A percentile compares a stretch with the other conserved stretches of the same genome.
Conservation (phyloP, 192 early-diverging fungal genomes). For the Physocladia obscura region DNA sequence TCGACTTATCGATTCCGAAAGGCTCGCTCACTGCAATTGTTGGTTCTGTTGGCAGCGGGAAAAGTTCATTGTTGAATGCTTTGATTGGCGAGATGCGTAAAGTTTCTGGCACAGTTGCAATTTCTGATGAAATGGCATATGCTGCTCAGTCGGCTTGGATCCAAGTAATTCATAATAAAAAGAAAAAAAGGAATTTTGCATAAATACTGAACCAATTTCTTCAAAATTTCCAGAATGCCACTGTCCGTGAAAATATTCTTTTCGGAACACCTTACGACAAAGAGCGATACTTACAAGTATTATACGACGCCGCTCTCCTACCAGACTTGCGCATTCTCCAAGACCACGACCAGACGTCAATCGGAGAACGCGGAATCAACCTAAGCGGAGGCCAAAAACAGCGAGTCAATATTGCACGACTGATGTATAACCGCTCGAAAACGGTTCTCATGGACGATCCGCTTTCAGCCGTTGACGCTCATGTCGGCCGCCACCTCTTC, state of each 20-base stretch:
- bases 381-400: conserved; percentile 34
- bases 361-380: conserved; percentile 56
- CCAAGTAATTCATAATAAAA: conserved; percentile 44
- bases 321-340: conserved; percentile 65
- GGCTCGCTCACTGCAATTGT: conserved; percentile 74
- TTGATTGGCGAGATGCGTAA: conserved; percentile 82
- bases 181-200: background rate
- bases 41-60: conserved; percentile 80
- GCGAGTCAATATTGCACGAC: conserved; percentile 48
- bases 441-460: conserved; percentile 84
- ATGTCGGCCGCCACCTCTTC: conserved; percentile 69
- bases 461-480: conserved; percentile 78
- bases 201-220: background rate
- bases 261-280: conserved; percentile 66
- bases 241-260: conserved; percentile 63
- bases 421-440: conserved; percentile 72
- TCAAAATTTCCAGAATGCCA: conserved; percentile 43
- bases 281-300: conserved; percentile 58
- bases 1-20: conserved; percentile 48
- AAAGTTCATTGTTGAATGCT: conserved; percentile 78
- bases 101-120: conserved; percentile 52
- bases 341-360: conserved; percentile 62
- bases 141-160: conserved; percentile 88
- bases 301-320: conserved; percentile 69
- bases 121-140: conserved; percentile 73